Percentiles rank a stretch among this genome's conserved stretches.
phyloP scores from a whole-genome alignment of 345 rosid genomes.

The Citrus glauca region DNA sequence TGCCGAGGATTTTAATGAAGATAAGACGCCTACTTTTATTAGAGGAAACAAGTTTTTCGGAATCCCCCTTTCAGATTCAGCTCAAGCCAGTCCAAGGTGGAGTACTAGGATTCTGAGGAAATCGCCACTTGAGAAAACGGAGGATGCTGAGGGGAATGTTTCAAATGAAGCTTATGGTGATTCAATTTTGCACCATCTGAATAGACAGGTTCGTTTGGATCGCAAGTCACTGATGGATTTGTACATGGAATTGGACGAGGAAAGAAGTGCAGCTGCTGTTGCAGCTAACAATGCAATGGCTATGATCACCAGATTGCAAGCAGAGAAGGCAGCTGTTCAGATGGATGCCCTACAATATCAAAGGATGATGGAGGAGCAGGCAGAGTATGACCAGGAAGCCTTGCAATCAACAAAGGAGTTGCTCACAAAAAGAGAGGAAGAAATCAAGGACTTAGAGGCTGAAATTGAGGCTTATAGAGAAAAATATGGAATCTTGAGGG shows the following conservation, averaged over 20 bases:
- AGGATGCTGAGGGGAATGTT: slow-evolving; percentile 30
- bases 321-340: slow-evolving; percentile 84
- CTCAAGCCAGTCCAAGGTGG: slow-evolving; percentile 60
- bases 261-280: slow-evolving; percentile 81
- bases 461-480: slow-evolving; percentile 66
- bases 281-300: slow-evolving; percentile 96
- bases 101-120: slow-evolving; percentile 37
- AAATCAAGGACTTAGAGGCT: slow-evolving; percentile 51
- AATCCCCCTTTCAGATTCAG: slow-evolving; percentile 67
- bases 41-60: slow-evolving; percentile 75
- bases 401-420: slow-evolving; percentile 52
- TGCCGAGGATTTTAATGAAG: slow-evolving; percentile 37
- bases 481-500: slow-evolving; percentile 46
- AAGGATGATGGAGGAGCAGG: slow-evolving; percentile 99
- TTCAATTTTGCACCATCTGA: slow-evolving; percentile 55
- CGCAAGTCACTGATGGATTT: slow-evolving; percentile 76
- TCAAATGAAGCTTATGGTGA: slow-evolving; percentile 45
- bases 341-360: slow-evolving; percentile 98
- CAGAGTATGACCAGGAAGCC: slow-evolving; percentile 86
- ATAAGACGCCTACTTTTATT: slow-evolving; percentile 42
- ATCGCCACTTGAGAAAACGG: slow-evolving; percentile 50
- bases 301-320: slow-evolving; percentile 88
- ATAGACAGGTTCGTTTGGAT: slow-evolving; percentile 73
- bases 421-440: slow-evolving; percentile 57
- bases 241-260: slow-evolving; percentile 92